Percentiles rank a stretch among this genome's conserved stretches.
phyloP scores from a whole-genome alignment of 257 asterid species.

The Striga asiatica region DNA sequence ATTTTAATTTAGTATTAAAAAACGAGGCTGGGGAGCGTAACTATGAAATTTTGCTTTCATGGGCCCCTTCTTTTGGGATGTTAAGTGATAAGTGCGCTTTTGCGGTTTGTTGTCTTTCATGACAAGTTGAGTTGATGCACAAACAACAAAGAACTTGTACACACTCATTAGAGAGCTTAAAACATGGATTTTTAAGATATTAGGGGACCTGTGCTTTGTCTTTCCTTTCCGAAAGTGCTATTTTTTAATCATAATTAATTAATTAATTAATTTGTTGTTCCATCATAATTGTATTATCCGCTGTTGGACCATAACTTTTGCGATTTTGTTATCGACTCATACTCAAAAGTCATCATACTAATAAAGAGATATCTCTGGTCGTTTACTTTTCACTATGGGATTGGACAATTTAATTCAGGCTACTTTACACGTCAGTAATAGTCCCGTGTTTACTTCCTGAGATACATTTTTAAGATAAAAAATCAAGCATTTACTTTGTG shows the following conservation, averaged over 20 bases:
- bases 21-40: constrained; percentile 49
- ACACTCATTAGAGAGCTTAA: constrained; percentile 16
- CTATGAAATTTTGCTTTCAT: constrained; percentile 9
- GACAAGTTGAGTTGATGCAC: constrained; percentile 26
- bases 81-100: constrained; percentile 23
- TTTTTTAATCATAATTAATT: constrained; percentile 8
- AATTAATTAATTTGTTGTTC: no score
- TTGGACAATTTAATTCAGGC: no score
- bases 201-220: constrained; percentile 11
- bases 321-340: no score
- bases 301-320: no score
- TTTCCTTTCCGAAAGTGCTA: constrained; percentile 20
- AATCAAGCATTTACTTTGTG: no score
- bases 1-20: constrained; percentile 29
- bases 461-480: no score
- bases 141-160: constrained; percentile 36
- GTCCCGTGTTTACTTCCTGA: no score
- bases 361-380: no score
- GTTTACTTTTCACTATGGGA: no score
- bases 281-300: no score
- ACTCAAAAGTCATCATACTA: no score
- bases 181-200: not conserved
- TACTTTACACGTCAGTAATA: no score
- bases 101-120: constrained; percentile 23
- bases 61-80: constrained; percentile 27